Evolutionary conservation across 306 rosid genomes (phyloP).

Genomic region (Pterocarpus macrocarpus): DNA sequence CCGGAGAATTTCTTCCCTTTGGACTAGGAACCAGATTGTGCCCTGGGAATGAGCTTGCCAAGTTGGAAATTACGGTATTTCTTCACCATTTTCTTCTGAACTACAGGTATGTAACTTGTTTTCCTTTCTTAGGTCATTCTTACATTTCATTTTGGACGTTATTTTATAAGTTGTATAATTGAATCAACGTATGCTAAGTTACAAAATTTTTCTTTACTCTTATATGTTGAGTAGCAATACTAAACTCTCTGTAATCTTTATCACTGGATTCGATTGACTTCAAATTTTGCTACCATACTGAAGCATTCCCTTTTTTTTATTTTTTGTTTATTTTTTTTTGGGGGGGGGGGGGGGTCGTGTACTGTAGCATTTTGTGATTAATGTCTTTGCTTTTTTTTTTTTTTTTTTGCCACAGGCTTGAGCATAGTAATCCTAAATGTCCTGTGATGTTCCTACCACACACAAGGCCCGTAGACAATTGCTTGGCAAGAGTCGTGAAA

Average conservation of each 20-base stretch:
- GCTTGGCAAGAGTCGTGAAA: slow-evolving; percentile 58
- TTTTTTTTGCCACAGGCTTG: slow-evolving; percentile 49
- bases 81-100: slow-evolving; percentile 69
- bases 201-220: too few species aligned
- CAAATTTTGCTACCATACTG: too few species aligned
- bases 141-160: background rate
- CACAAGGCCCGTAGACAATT: slow-evolving; percentile 62
- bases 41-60: slow-evolving; percentile 45
- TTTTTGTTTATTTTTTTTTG: too few species aligned
- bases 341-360: too few species aligned
- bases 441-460: slow-evolving; percentile 58
- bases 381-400: too few species aligned
- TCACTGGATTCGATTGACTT: too few species aligned
- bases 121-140: background rate
- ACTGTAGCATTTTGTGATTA: too few species aligned
- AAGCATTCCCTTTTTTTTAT: too few species aligned
- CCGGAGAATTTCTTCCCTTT: slow-evolving; percentile 70
- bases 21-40: slow-evolving; percentile 75
- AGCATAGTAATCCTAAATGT: slow-evolving; percentile 50
- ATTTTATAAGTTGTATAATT: too few species aligned
- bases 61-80: slow-evolving; percentile 66
- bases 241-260: too few species aligned
- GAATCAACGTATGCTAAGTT: too few species aligned
- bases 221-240: too few species aligned
- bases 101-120: slow-evolving; percentile 48